Evolutionary conservation across 2,329 filamentous ascomycete genomes (phyloP).

Genomic region (Alternaria incomplexa): DNA sequence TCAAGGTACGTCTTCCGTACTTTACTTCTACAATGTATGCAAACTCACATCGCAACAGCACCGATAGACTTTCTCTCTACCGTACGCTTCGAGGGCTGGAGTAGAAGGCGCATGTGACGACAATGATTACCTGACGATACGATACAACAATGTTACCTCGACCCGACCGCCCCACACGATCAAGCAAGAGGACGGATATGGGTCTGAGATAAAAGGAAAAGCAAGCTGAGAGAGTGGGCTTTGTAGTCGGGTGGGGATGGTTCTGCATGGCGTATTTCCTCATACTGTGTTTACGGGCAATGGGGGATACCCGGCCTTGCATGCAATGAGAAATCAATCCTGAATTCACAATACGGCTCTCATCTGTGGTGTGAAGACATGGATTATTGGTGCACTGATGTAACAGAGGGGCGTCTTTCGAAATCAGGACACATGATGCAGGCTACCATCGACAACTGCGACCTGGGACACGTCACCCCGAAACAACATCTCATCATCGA

Average conservation of each 20-base stretch:
- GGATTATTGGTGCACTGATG: background rate
- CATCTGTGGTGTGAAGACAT: background rate
- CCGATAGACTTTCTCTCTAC: conserved; percentile 38
- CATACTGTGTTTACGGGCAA: conserved; percentile 15
- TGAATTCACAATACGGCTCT: conserved; percentile 21
- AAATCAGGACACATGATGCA: background rate
- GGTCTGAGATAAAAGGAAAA: background rate
- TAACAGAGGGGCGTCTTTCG: background rate
- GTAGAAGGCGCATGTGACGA: conserved; percentile 38
- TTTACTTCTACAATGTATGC: background rate
- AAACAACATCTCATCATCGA: background rate
- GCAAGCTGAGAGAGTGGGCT: conserved; percentile 2
- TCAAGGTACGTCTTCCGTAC: conserved; percentile 59
- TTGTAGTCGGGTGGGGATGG: conserved; percentile 22
- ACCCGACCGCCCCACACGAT: conserved; percentile 14
- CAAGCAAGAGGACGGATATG: background rate
- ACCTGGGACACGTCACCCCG: background rate
- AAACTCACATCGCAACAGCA: conserved; percentile 33
- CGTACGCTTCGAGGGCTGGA: conserved; percentile 25
- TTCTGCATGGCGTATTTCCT: conserved; percentile 33
- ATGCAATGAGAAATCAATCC: conserved; percentile 34
- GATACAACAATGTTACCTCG: conserved; percentile 16
- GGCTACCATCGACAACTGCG: background rate
- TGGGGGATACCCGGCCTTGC: conserved; percentile 24
- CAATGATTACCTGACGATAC: conserved; percentile 40